Evolutionary conservation across 495 filamentous ascomycete genomes (phyloP).

Genomic region (Podospora australis): DNA sequence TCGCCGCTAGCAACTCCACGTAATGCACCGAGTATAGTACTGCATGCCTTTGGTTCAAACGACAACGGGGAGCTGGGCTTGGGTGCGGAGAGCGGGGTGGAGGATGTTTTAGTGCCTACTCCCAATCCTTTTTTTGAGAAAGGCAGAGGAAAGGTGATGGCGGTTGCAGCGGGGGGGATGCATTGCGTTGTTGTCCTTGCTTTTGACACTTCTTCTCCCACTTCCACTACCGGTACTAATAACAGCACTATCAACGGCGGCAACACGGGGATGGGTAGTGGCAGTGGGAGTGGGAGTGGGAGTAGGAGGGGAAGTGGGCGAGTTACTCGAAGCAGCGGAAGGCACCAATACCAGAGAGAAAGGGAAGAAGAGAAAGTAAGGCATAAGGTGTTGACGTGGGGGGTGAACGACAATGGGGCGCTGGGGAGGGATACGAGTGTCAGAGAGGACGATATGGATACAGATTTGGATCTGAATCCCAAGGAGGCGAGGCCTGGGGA

Average conservation of each 20-base stretch:
- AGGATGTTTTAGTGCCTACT: not conserved
- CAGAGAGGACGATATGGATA: not conserved
- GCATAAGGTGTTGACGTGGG: not conserved
- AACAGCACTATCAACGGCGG: too few species aligned
- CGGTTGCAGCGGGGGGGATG: not conserved
- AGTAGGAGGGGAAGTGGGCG: too few species aligned
- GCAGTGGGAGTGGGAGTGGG: too few species aligned
- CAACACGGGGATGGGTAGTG: too few species aligned
- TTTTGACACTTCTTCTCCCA: not conserved
- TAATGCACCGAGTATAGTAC: too few species aligned
- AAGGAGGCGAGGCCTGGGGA: not conserved
- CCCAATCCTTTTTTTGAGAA: not conserved
- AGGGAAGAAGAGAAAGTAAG: not conserved
- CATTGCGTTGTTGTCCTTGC: not conserved
- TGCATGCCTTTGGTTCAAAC: too few species aligned
- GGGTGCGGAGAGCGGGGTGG: not conserved
- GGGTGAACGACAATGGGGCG: not conserved
- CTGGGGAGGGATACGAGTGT: not conserved
- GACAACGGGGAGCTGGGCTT: slow-evolving; percentile 2
- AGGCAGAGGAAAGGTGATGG: not conserved
- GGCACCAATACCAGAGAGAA: not conserved
- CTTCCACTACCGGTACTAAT: not conserved
- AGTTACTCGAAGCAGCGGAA: not conserved
- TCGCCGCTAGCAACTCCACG: too few species aligned
- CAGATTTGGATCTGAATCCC: not conserved